Evolutionary conservation across 2,329 filamentous ascomycete species (phyloP).

Genomic region (Emydomyces testavorans): DNA sequence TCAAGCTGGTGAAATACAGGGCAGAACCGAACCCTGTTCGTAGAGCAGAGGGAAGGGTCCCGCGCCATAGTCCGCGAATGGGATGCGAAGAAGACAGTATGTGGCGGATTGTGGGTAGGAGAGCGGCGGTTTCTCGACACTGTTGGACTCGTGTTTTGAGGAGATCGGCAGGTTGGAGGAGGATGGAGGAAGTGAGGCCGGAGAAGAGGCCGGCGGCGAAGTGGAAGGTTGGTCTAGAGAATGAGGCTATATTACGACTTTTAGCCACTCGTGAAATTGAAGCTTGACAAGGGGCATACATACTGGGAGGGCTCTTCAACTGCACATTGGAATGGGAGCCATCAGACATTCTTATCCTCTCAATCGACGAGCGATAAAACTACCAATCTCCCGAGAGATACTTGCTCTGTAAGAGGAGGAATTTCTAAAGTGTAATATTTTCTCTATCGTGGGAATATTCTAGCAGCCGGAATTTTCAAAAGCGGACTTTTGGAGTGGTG

Average conservation of each 20-base stretch:
- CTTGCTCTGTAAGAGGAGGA: too few relatives aligned
- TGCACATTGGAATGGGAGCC: constrained; percentile 11
- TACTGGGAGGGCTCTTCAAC: constrained; percentile 11
- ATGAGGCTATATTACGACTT: neutral
- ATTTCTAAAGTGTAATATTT: neutral
- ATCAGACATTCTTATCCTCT: constrained; percentile 14
- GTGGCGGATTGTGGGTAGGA: constrained; percentile 55
- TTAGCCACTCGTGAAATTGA: neutral
- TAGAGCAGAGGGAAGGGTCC: constrained; percentile 82
- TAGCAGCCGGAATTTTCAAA: neutral
- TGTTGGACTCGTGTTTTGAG: constrained; percentile 95
- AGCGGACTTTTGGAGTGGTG: neutral
- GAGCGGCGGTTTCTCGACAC: constrained; percentile 54
- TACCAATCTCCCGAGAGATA: neutral
- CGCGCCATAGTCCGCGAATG: constrained; percentile 73
- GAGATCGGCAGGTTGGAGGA: constrained; percentile 89
- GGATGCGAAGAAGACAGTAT: constrained; percentile 57
- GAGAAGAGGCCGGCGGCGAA: constrained; percentile 81
- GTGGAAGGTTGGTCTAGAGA: constrained; percentile 51
- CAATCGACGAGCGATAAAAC: constrained; percentile 1
- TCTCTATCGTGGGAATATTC: neutral
- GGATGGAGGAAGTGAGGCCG: constrained; percentile 73
- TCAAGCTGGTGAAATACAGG: constrained; percentile 84
- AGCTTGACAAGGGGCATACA: neutral
- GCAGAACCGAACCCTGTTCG: constrained; percentile 87